These are phyloP conservation scores for Saccharomyces hybrid DNA, from an alignment of 1,139 yeast genomes.

Conservation along the genomic window DNA sequence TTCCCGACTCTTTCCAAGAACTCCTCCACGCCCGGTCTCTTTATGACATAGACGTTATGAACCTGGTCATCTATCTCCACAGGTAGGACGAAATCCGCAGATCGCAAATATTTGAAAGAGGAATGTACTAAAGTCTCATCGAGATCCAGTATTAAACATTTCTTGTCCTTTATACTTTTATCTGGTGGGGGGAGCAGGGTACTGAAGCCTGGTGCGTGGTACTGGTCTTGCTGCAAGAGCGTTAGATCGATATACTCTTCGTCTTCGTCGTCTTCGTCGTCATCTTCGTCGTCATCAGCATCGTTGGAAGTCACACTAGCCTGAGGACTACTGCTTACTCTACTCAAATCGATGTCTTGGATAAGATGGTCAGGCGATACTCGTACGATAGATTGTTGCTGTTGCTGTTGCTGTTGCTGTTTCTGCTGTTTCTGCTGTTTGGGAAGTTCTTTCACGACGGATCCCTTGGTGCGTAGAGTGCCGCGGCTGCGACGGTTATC, in stretches of 20 bases:
- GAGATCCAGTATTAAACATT: slow-evolving; percentile 81
- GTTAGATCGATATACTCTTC: slow-evolving; percentile 42
- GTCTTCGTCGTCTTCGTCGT: slow-evolving; percentile 5
- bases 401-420: neutral
- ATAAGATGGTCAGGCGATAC: neutral
- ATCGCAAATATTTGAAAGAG: slow-evolving; percentile 79
- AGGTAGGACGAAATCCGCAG: slow-evolving; percentile 92
- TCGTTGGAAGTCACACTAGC: neutral
- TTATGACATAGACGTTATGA: slow-evolving; percentile 91
- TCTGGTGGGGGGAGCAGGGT: slow-evolving; percentile 49
- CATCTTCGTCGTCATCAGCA: slow-evolving; percentile 3
- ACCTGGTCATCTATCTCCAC: slow-evolving; percentile 81
- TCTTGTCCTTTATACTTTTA: slow-evolving; percentile 43
- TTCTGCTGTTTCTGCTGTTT: neutral
- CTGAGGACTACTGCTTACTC: neutral
- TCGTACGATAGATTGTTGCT: neutral
- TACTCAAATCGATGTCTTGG: neutral
- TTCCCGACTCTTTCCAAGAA: slow-evolving; percentile 76
- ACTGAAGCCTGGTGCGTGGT: slow-evolving; percentile 50
- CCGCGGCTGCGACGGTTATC: neutral
- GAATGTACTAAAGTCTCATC: slow-evolving; percentile 96
- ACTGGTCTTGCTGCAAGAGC: slow-evolving; percentile 61
- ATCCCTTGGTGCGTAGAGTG: neutral
- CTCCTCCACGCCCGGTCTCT: slow-evolving; percentile 95
- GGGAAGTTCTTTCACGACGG: neutral